Conservation (phyloP, 164 flowering plant genomes). For the Chimonanthus praecox region DNA sequence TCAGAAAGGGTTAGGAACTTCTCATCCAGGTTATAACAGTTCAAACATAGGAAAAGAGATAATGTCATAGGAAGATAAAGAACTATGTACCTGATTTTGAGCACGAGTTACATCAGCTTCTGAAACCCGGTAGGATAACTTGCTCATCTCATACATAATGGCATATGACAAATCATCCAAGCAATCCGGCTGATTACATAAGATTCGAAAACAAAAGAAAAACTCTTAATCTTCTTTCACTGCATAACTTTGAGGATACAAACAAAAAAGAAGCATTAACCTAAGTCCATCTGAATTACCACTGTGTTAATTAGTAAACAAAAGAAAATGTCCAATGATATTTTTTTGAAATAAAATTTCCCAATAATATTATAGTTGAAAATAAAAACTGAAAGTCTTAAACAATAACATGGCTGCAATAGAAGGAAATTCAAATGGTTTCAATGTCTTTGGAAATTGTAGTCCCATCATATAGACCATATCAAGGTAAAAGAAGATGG, state of each 20-base stretch:
- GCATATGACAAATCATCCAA: conserved; percentile 86
- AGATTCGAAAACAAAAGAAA: neutral
- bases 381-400: too few species aligned
- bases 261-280: neutral
- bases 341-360: too few species aligned
- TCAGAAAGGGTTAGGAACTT: neutral
- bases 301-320: neutral
- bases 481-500: too few species aligned
- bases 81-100: conserved; percentile 70
- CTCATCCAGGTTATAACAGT: neutral
- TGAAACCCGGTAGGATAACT: conserved; percentile 73
- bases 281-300: neutral
- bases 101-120: conserved; percentile 94
- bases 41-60: neutral
- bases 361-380: too few species aligned
- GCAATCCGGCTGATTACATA: conserved; percentile 64
- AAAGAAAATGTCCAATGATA: neutral
- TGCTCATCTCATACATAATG: conserved; percentile 80
- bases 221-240: neutral
- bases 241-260: neutral
- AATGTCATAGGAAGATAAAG: neutral
- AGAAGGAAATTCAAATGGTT: neutral
- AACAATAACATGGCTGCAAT: neutral
- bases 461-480: too few species aligned
- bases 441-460: too few species aligned